Evolutionary conservation across 768 basidiomycete species (phyloP), one percentile per base, ranked within the genome.

Genomic region (Agrocybe praecox): DNA sequence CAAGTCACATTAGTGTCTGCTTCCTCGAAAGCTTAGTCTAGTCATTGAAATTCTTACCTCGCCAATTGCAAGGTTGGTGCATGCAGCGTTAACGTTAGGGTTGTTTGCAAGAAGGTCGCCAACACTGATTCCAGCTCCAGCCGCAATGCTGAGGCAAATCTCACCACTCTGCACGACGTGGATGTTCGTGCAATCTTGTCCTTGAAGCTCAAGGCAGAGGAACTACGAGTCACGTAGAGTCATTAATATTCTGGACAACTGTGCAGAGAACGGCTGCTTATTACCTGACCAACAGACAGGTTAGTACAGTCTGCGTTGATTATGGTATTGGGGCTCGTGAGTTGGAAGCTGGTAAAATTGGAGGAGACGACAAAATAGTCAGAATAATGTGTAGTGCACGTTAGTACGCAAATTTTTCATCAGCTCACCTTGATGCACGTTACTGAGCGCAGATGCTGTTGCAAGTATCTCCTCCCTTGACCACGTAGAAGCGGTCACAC

Each of bases 221-320:
- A 63, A 36, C 79, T 83, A 59, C 15, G 6, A 19, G 7, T 26
- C 5, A 33, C 6, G 14, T 4, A 5, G 5, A 49, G 10, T 26
- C 29, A 40, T 12, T 14, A 15, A n/a, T n/a, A n/a, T n/a, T n/a
- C n/a, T n/a, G n/a, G n/a, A n/a, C n/a, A n/a, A n/a, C n/a, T n/a
- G n/a, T n/a, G n/a, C n/a, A n/a, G n/a, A n/a, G n/a, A n/a, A n/a
- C n/a, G n/a, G n/a, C n/a, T 29, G 9, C 9, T 9, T 10, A 67
- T 53, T 52, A 79, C 82, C 72, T 83, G 73, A 53, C 76, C 82
- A 15, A 72, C 56, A 18, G 63, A 66, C 36, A 89, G 74, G 68
- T 89, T 85, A 55, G 71, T 68, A 66, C 88, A 89, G 22, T 59
- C 65, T 2, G 80, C 57, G 63, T 85, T 72, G 63, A 88, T 82